Evolutionary conservation across 2,329 filamentous ascomycete genomes (phyloP).

Genomic region (Orbilia javanica): DNA sequence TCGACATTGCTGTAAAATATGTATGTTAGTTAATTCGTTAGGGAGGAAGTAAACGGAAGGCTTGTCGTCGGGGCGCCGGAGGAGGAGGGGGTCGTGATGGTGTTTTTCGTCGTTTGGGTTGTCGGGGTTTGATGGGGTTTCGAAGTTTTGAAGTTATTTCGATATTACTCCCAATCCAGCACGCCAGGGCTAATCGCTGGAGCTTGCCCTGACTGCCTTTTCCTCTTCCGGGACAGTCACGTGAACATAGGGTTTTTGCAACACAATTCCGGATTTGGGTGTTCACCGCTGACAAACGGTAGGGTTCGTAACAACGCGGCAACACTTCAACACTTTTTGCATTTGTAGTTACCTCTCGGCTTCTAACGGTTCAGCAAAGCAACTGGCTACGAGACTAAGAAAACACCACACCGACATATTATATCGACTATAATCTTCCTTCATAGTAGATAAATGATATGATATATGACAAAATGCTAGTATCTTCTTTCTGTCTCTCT

Average conservation of each 20-base stretch:
- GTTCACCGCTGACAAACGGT: not conserved
- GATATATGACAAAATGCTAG: no score
- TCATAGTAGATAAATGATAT: no score
- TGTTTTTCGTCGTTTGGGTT: constrained; percentile 19
- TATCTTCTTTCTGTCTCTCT: no score
- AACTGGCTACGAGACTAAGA: no score
- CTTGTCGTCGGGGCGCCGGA: no score
- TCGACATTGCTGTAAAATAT: constrained; percentile 46
- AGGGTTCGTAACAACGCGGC: not conserved
- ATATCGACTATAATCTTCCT: no score
- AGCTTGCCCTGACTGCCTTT: constrained; percentile 40
- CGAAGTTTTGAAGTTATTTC: not conserved
- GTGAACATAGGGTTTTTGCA: constrained; percentile 37
- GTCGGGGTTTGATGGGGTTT: constrained; percentile 1
- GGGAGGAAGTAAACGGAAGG: no score
- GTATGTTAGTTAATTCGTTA: constrained; percentile 15
- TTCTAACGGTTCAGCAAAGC: no score
- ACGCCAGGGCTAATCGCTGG: not conserved
- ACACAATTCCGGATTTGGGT: no score
- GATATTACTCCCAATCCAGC: not conserved
- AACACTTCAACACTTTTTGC: not conserved
- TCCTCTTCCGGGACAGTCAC: constrained; percentile 23
- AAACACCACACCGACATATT: no score
- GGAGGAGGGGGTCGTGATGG: constrained; percentile 9
- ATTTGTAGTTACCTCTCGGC: no score